A percentile compares a stretch with the other conserved stretches of the same genome.
Evolutionary conservation across 495 filamentous ascomycete genomes (phyloP).

Genomic region (Xylaria intraflava): DNA sequence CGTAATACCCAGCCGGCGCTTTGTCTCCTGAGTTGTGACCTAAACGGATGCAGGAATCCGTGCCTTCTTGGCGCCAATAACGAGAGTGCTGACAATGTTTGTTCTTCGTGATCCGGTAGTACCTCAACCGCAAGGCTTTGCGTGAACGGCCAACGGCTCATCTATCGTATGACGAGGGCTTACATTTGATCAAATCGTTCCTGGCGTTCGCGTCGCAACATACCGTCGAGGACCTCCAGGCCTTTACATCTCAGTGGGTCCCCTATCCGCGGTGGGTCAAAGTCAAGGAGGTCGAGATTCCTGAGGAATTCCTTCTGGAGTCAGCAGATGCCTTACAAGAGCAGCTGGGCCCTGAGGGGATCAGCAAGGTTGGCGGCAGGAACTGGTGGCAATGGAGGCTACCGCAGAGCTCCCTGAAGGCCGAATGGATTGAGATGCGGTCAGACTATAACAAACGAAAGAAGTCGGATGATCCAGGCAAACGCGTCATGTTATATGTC

Average conservation of each 20-base stretch:
- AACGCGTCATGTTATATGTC: constrained; percentile 85
- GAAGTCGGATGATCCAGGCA: constrained; percentile 47
- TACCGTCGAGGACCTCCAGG: constrained; percentile 85
- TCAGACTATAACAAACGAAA: constrained; percentile 68
- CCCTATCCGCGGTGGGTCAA: constrained; percentile 84
- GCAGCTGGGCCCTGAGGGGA: constrained; percentile 69
- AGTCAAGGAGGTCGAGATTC: constrained; percentile 64
- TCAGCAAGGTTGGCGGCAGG: constrained; percentile 68
- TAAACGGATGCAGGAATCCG: neutral
- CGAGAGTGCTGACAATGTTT: constrained; percentile 13
- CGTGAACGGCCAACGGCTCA: constrained; percentile 75
- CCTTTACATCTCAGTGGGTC: constrained; percentile 84
- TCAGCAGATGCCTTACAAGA: constrained; percentile 57
- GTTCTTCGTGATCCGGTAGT: constrained; percentile 43
- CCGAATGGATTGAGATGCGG: constrained; percentile 95
- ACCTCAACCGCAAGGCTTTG: constrained; percentile 68
- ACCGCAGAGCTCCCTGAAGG: constrained; percentile 54
- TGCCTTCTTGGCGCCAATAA: neutral
- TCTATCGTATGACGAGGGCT: constrained; percentile 88
- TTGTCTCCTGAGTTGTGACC: neutral
- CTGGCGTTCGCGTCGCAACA: constrained; percentile 75
- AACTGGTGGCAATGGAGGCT: constrained; percentile 94
- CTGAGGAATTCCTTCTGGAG: constrained; percentile 49
- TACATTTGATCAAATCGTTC: constrained; percentile 81
- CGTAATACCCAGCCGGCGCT: neutral